A percentile compares a stretch with the other conserved stretches of the same genome.
These are phyloP conservation scores for Kalanchoe fedtschenkoi DNA, from an alignment of 164 flowering plant genomes.

Conservation along the genomic window DNA sequence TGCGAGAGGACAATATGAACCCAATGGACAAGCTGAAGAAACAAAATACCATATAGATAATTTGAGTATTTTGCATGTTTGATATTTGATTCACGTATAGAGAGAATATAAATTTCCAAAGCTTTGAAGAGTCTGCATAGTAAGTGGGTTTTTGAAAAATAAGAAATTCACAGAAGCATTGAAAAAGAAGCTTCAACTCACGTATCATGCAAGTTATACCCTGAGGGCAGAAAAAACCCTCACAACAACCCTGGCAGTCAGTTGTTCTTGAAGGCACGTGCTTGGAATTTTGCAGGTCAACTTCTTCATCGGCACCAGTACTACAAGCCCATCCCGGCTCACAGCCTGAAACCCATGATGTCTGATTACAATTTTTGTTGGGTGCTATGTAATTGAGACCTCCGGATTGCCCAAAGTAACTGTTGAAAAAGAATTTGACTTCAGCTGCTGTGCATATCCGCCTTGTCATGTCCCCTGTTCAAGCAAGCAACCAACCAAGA, in stretches of 20 bases:
- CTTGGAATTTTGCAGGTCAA: constrained; percentile 24
- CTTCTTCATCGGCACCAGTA: constrained; percentile 16
- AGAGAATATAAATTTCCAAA: neutral
- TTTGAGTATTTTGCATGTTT: neutral
- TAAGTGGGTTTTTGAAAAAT: neutral
- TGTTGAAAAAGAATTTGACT: constrained; percentile 31
- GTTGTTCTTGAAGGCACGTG: constrained; percentile 31
- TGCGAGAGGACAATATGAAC: constrained; percentile 52
- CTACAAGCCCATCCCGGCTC: constrained; percentile 72
- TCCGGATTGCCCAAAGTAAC: constrained; percentile 16
- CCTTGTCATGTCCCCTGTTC: constrained; percentile 29
- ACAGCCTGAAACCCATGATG: constrained; percentile 48
- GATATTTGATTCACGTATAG: no score
- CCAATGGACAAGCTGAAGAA: constrained; percentile 59
- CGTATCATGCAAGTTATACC: constrained; percentile 65
- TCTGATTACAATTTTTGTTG: constrained; percentile 48
- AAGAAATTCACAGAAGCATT: neutral
- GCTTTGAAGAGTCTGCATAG: neutral
- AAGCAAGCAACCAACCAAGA: constrained; percentile 1
- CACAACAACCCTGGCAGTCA: constrained; percentile 44
- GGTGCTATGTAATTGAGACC: constrained; percentile 23
- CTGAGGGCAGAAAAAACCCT: constrained; percentile 58
- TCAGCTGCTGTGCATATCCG: constrained; percentile 58
- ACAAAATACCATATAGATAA: constrained; percentile 5
- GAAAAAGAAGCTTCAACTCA: constrained; percentile 17